These are phyloP conservation scores for Coemansia sp. DNA, from an alignment of 192 early-diverging fungal species.

Conservation along the genomic window DNA sequence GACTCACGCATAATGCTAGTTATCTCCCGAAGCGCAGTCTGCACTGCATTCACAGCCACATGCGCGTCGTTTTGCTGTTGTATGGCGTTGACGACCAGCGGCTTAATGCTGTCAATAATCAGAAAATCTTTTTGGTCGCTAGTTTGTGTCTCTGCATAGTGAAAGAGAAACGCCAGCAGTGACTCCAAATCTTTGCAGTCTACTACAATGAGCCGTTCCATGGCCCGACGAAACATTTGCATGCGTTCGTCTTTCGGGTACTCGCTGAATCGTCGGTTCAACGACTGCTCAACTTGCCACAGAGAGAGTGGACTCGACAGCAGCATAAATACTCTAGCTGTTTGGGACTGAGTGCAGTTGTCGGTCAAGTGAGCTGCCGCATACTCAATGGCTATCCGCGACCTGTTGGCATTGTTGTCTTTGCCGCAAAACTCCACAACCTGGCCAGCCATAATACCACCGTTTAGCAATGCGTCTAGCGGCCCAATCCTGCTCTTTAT, in stretches of 20 bases:
- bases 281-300: conserved; percentile 26
- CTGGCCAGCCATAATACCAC: conserved; percentile 23
- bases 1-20: neutral
- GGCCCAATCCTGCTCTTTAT: conserved; percentile 26
- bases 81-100: conserved; percentile 27
- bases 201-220: conserved; percentile 33
- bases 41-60: conserved; percentile 36
- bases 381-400: conserved; percentile 31
- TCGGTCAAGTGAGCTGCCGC: conserved; percentile 30
- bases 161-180: conserved; percentile 35
- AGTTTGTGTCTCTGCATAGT: conserved; percentile 11
- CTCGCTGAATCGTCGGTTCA: conserved; percentile 9
- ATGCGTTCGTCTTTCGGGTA: conserved; percentile 8
- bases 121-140: conserved; percentile 13
- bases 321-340: conserved; percentile 21
- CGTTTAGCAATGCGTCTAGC: conserved; percentile 31
- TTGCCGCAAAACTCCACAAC: conserved; percentile 38
- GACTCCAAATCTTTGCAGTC: conserved; percentile 36
- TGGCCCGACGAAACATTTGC: conserved; percentile 11
- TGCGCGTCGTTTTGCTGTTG: conserved; percentile 19
- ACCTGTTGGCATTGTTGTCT: conserved; percentile 14
- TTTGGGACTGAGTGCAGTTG: conserved; percentile 1
- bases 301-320: conserved; percentile 31
- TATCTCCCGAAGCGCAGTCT: conserved; percentile 29
- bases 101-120: conserved; percentile 44